These are phyloP conservation scores for Cyberlindnera mrakii DNA, from an alignment of 805 yeast species.

Conservation along the genomic window DNA sequence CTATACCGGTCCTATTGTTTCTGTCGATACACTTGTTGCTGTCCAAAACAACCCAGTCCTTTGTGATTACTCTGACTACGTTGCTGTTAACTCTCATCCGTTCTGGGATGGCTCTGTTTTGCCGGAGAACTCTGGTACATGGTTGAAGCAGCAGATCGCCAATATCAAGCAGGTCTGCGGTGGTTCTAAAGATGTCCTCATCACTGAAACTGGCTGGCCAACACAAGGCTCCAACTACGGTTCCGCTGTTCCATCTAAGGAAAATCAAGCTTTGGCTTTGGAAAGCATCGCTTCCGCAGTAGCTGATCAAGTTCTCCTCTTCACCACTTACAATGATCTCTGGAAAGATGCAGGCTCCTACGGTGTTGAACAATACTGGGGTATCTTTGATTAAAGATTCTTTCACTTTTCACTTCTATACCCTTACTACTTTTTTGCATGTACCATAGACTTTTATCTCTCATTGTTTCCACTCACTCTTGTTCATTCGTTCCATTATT, in stretches of 20 bases:
- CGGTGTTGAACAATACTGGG: slow-evolving; percentile 54
- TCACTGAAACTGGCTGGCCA: slow-evolving; percentile 72
- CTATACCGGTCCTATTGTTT: slow-evolving; percentile 50
- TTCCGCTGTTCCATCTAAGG: slow-evolving; percentile 46
- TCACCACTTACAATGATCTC: slow-evolving; percentile 56
- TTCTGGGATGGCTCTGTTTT: slow-evolving; percentile 52
- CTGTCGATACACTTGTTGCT: slow-evolving; percentile 64
- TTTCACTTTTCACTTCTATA: not conserved
- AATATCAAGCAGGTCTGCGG: slow-evolving; percentile 42
- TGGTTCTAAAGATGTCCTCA: slow-evolving; percentile 30
- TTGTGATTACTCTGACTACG: slow-evolving; percentile 53
- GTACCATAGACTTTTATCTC: no score
- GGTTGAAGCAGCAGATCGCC: slow-evolving; percentile 42
- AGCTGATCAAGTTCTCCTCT: slow-evolving; percentile 47
- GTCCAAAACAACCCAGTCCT: slow-evolving; percentile 43
- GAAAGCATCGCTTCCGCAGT: slow-evolving; percentile 38
- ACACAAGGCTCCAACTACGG: slow-evolving; percentile 50
- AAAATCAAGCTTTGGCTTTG: slow-evolving; percentile 48
- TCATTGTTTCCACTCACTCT: no score
- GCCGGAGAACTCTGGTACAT: slow-evolving; percentile 49
- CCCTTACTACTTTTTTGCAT: not conserved
- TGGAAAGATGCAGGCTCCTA: slow-evolving; percentile 56
- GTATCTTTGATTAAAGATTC: slow-evolving; percentile 22
- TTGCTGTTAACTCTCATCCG: slow-evolving; percentile 65
- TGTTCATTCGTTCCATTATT: not conserved